phyloP scores from a whole-genome alignment of 306 rosid species.

The Cajanus cajan region DNA sequence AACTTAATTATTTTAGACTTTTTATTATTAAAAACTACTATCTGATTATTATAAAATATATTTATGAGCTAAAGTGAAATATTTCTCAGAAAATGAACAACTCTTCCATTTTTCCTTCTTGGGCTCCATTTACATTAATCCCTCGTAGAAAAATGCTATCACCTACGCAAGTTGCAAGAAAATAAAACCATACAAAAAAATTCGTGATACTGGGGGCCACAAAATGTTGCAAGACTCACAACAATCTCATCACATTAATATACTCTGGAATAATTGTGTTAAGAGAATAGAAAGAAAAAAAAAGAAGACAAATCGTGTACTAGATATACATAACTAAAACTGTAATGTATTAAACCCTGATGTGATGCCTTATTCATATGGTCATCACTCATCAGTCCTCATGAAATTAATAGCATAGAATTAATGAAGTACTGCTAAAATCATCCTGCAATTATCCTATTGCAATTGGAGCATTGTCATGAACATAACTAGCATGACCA shows the following conservation, averaged over 20 bases:
- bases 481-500: constrained; percentile 30
- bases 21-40: not conserved
- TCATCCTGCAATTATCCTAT: constrained; percentile 9
- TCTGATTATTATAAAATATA: not conserved
- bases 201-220: not conserved
- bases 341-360: not conserved
- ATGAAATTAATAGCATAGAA: constrained; percentile 8
- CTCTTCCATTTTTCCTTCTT: not conserved
- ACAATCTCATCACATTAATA: constrained; percentile 1
- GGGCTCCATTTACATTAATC: not conserved
- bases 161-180: not conserved
- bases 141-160: not conserved
- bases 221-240: not conserved
- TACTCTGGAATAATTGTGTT: not conserved
- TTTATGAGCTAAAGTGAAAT: not conserved
- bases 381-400: not conserved
- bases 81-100: not conserved
- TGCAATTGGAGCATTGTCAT: constrained; percentile 32
- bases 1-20: not conserved
- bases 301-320: not conserved
- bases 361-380: constrained; percentile 8
- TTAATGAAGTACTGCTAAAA: constrained; percentile 12
- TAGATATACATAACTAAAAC: not conserved
- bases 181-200: not conserved
- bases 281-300: not conserved